Evolutionary conservation across 805 yeast genomes (phyloP).

Genomic region (Candida vartiovaarae): DNA sequence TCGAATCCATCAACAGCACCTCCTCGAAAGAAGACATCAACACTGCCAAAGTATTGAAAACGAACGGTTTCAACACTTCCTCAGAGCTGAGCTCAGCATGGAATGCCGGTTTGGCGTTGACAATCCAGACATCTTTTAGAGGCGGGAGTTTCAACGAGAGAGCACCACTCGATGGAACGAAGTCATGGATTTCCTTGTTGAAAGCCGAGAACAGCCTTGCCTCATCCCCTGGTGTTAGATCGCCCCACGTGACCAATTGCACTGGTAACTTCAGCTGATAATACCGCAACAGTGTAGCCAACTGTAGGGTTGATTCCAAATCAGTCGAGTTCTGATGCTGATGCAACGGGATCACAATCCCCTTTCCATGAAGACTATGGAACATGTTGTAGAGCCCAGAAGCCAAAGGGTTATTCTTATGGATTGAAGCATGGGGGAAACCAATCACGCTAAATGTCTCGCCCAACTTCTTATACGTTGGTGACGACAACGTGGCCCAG

Average conservation of each 20-base stretch:
- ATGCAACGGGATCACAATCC: conserved; percentile 46
- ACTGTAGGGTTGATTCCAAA: conserved; percentile 35
- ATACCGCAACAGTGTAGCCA: conserved; percentile 36
- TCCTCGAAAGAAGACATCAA: conserved; percentile 48
- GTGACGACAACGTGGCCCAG: conserved; percentile 31
- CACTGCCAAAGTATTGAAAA: conserved; percentile 44
- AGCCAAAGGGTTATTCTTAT: background rate
- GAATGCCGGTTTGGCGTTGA: conserved; percentile 12
- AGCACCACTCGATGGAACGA: background rate
- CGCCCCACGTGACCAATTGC: conserved; percentile 32
- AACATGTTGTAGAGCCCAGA: conserved; percentile 18
- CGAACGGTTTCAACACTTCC: conserved; percentile 23
- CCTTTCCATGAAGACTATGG: conserved; percentile 33
- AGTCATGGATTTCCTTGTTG: conserved; percentile 1
- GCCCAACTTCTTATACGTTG: conserved; percentile 13
- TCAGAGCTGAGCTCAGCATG: background rate
- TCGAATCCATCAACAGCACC: conserved; percentile 46
- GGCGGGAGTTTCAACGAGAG: conserved; percentile 1
- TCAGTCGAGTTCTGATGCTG: conserved; percentile 26
- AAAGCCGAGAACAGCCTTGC: conserved; percentile 19
- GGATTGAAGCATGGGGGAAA: background rate
- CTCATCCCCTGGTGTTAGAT: conserved; percentile 24
- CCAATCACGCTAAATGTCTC: too few species aligned
- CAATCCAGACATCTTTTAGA: conserved; percentile 27
- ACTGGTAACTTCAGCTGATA: conserved; percentile 30